Percentiles rank a stretch among this genome's conserved stretches.
These are phyloP conservation scores for Lepidium africanum DNA, from an alignment of 345 rosid species.

Conservation along the genomic window DNA sequence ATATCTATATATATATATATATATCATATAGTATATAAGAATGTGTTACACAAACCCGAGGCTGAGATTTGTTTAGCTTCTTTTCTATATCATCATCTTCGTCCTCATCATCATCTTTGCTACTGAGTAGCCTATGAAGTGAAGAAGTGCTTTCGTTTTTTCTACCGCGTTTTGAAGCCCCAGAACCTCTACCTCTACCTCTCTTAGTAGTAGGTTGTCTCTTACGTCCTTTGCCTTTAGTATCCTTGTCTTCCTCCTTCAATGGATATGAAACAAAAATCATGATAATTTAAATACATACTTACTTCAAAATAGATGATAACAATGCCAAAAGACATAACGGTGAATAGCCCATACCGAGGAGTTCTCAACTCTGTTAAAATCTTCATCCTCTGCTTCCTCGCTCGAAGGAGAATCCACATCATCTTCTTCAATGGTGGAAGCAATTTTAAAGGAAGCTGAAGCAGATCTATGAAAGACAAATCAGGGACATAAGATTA, in stretches of 20 bases:
- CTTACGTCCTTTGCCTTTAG: conserved; percentile 56
- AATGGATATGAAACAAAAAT: neutral
- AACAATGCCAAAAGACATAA: neutral
- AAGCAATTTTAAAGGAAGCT: conserved; percentile 47
- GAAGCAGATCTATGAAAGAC: conserved; percentile 50
- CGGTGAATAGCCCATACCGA: conserved; percentile 44
- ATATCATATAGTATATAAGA: no score
- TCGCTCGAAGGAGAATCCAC: conserved; percentile 82
- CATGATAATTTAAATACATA: neutral
- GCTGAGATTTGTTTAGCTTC: conserved; percentile 52
- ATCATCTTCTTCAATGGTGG: conserved; percentile 51
- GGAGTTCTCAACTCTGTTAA: conserved; percentile 44
- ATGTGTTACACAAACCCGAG: conserved; percentile 46
- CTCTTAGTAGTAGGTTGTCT: conserved; percentile 55
- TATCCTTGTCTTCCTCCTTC: conserved; percentile 48
- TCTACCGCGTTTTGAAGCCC: conserved; percentile 74
- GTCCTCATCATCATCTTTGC: conserved; percentile 60
- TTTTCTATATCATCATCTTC: conserved; percentile 51
- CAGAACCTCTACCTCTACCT: conserved; percentile 59
- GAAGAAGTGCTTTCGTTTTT: conserved; percentile 56
- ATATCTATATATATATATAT: no score
- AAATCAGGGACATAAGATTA: conserved; percentile 9
- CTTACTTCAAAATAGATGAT: neutral
- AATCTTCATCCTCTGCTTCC: conserved; percentile 42
- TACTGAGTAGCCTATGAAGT: conserved; percentile 47